Percentiles rank a stretch among this genome's conserved stretches.
Conservation (phyloP, 345 rosid species). For the Hibiscus syriacus region DNA sequence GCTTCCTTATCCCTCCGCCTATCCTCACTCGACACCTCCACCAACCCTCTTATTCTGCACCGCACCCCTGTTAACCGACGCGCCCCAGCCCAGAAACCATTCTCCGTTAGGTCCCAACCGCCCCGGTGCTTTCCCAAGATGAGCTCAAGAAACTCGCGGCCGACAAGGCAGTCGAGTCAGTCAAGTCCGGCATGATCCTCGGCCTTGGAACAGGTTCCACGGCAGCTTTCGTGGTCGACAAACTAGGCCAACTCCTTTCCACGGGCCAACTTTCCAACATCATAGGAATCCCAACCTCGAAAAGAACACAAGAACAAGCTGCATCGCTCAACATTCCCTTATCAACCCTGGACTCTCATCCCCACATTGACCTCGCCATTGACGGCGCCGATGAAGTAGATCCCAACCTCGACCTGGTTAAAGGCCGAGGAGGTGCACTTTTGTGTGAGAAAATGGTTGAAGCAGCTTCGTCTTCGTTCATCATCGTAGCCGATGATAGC, state of each 20-base stretch:
- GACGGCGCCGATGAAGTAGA: conserved; percentile 99
- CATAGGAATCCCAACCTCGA: conserved; percentile 87
- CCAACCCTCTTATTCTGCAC: conserved; percentile 22
- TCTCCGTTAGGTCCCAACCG: conserved; percentile 62
- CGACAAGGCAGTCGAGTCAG: conserved; percentile 88
- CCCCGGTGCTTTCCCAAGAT: conserved; percentile 70
- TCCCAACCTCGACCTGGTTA: conserved; percentile 77
- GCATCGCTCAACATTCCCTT: conserved; percentile 71
- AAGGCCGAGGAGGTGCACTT: conserved; percentile 95
- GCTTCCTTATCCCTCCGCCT: conserved; percentile 23
- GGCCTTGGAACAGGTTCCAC: conserved; percentile 99
- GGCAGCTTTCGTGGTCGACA: conserved; percentile 93
- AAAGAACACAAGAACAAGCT: conserved; percentile 94
- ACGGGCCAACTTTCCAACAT: conserved; percentile 63
- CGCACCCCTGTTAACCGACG: conserved; percentile 25
- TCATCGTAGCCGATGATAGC: conserved; percentile 88
- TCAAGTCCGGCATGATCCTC: conserved; percentile 87
- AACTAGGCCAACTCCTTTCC: conserved; percentile 59
- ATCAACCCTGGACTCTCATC: conserved; percentile 62
- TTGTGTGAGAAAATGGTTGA: conserved; percentile 97
- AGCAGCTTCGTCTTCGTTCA: conserved; percentile 72
- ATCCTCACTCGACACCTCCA: too few relatives aligned
- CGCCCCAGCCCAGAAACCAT: conserved; percentile 19
- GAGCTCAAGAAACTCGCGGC: conserved; percentile 92
- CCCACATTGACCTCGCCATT: conserved; percentile 79